Conservation (phyloP, 2,329 filamentous ascomycete genomes). For the Hirsutella rhossiliensis region DNA sequence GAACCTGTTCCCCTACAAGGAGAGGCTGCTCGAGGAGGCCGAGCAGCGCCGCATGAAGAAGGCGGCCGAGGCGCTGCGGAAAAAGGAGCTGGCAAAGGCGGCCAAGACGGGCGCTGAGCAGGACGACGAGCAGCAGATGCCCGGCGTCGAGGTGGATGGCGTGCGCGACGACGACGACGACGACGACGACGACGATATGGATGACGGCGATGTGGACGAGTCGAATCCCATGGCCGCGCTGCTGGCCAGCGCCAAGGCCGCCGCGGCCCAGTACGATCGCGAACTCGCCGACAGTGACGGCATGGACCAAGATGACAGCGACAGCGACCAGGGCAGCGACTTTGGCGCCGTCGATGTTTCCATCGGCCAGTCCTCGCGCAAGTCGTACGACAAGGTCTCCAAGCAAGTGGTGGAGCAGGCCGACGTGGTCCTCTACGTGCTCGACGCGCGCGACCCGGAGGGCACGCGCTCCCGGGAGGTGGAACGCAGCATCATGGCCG, state of each 20-base stretch:
- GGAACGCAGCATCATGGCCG: constrained; percentile 84
- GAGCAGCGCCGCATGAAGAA: constrained; percentile 77
- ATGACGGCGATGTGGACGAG: constrained; percentile 53
- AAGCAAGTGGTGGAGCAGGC: constrained; percentile 83
- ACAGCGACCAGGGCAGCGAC: constrained; percentile 37
- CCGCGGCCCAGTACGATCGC: constrained; percentile 63
- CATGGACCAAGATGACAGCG: constrained; percentile 34
- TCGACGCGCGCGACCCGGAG: constrained; percentile 85
- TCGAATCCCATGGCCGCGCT: constrained; percentile 89
- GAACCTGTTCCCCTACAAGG: constrained; percentile 96
- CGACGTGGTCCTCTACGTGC: constrained; percentile 84
- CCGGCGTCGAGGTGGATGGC: constrained; percentile 33
- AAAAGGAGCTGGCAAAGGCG: constrained; percentile 61
- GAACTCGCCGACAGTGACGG: constrained; percentile 48
- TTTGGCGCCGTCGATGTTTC: constrained; percentile 36
- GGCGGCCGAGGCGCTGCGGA: constrained; percentile 62
- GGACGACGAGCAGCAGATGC: constrained; percentile 26
- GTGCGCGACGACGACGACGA: constrained; percentile 36
- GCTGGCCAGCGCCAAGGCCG: constrained; percentile 67
- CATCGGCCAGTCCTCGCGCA: constrained; percentile 53
- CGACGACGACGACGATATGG: constrained; percentile 39
- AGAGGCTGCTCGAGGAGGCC: constrained; percentile 86
- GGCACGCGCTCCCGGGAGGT: constrained; percentile 84
- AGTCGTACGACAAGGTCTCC: constrained; percentile 91
- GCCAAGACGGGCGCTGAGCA: constrained; percentile 40